Conservation (phyloP, 805 yeast species). For the Sugiyamaella floridensis region DNA sequence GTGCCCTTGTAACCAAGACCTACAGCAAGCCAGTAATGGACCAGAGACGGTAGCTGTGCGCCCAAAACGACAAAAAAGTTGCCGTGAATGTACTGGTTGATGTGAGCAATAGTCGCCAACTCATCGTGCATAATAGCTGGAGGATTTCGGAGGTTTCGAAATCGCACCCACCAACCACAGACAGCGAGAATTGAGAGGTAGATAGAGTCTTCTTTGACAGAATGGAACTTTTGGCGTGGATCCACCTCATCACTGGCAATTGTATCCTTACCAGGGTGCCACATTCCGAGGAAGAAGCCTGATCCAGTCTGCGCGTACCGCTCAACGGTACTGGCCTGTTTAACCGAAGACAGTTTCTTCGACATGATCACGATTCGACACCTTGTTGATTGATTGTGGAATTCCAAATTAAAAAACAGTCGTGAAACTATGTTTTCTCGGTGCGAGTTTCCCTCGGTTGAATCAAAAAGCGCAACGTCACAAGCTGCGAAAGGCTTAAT, state of each 20-base stretch:
- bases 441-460: too few relatives aligned
- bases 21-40: slow-evolving; percentile 37
- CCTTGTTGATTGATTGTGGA: too few relatives aligned
- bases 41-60: slow-evolving; percentile 46
- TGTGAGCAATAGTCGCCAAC: background rate
- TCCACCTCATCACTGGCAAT: background rate
- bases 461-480: too few relatives aligned
- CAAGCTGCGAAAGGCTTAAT: too few relatives aligned
- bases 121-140: background rate
- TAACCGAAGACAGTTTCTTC: background rate
- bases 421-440: too few relatives aligned
- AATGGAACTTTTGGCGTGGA: background rate
- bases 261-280: slow-evolving; percentile 10
- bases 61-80: slow-evolving; percentile 49
- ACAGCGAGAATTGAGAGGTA: background rate
- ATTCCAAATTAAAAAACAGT: too few relatives aligned
- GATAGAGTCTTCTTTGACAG: background rate
- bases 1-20: slow-evolving; percentile 37
- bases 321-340: background rate
- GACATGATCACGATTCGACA: background rate
- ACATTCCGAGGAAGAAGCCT: slow-evolving; percentile 15
- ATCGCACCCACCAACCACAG: background rate
- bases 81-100: slow-evolving; percentile 39
- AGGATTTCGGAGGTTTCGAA: background rate
- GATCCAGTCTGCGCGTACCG: slow-evolving; percentile 9